Evolutionary conservation across 1,284 basidiomycete species (phyloP), one percentile per base, ranked within the genome.

Genomic region (Fistulina hepatica): DNA sequence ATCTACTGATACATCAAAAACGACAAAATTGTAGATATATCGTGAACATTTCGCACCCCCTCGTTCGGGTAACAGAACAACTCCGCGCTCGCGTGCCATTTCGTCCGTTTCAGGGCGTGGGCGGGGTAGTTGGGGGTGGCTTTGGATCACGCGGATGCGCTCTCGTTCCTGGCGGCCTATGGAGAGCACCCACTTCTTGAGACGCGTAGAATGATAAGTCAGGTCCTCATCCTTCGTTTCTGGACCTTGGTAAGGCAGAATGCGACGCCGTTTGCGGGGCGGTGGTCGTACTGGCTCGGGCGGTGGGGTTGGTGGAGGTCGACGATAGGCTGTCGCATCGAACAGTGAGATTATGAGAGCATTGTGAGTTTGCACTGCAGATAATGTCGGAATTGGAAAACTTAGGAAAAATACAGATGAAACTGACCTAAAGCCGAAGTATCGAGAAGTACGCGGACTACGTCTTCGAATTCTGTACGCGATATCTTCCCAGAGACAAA

Each of bases 271-370:
- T 53, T 88, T 88, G 30, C 73, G 65, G 2, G 73, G 67, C n/a
- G 76, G 73, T 4, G 69, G 69, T 44, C 80, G 80, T 5, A 76
- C 69, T 2, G 61, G 55, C 34, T 75, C 62, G 12, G 70, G 71
- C 1, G 74, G 71, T 15, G 79, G 75, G 0, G 77, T 71, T 1
- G 74, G 73, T 1, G 73, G 71, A 10, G 73, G 73, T 32, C 73
- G 67, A 43, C 73, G 73, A 47, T 79, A 73, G 0, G 77, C 71
- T 0, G 82, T 81, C 15, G 79, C 77, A 52, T 83, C 81, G 45
- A 88, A 81, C 9, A 88, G 57, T 3, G 84, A 83, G 25, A 85
- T 82, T 33, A 88, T 75, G 20, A 88, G 65, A 3, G 82, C 73
- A 55, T 88, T 88, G 51, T 88, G 83, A 3, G 86, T 61, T 54